Base-by-base conservation (phyloP, 768 basidiomycete species). In the Boletus rufocinnamomeus region DNA sequence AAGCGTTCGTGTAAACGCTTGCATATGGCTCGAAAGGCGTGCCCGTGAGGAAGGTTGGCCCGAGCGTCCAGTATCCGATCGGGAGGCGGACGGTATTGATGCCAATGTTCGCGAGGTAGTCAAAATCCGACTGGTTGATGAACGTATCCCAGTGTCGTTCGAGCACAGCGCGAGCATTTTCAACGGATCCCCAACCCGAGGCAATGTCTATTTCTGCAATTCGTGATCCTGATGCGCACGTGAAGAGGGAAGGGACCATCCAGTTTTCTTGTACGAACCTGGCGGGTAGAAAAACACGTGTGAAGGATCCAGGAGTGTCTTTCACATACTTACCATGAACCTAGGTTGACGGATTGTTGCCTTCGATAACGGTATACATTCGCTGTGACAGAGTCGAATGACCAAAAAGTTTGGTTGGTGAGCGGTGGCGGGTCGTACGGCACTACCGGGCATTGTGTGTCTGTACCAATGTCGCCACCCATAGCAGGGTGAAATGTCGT, bases 111-210 rank as follows among this genome's bases (percentile, higher is more conserved):
- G 76, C 76, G 21, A 92, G 78, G 77, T 85, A 88, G 4, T 74
- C 69, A 76, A 87, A 88, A 69, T 93, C 91, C 2, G 75, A 70
- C 44, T 86, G 81, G 8, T 73, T 79, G 59, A 93, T 82, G 80
- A 86, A 92, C 1, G 74, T 79, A 69, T 90, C 86, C 88, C 89
- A 92, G 72, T 92, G 91, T 10, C 74, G 69, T 68, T 91, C 86
- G 27, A 92, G 28, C 82, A 82, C 71, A 3, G 79, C 73, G 10
- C 78, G 79, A 46, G 85, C 82, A 59, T 66, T 66, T 2, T 71
- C 64, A 9, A 50, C 13, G 13, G 66, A 68, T 11, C 63, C 59
- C 66, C 66, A 89, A 3, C 88, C 88, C 19, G 73, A 78, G 6
- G 88, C 87, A 41, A 91, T 81, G 66, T 89, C 87, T 37, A 85